Evolutionary conservation across 306 rosid genomes (phyloP).

Genomic region (Cercis canadensis): DNA sequence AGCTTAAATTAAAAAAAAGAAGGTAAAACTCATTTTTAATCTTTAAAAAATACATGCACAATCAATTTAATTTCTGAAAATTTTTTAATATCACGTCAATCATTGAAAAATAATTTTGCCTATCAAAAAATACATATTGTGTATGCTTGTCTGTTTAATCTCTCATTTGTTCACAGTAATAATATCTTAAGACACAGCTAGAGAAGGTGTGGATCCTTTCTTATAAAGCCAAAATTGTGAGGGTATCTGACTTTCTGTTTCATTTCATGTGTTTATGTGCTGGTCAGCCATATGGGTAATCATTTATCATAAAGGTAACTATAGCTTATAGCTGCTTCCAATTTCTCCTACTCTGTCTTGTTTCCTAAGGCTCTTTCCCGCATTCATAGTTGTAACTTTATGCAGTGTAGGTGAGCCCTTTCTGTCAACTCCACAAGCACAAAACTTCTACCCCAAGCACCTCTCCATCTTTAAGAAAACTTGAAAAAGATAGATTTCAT

Average conservation of each 20-base stretch:
- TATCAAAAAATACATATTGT: too few relatives aligned
- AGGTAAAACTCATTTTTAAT: too few relatives aligned
- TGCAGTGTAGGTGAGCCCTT: conserved; percentile 56
- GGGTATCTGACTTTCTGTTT: conserved; percentile 39
- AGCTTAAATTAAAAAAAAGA: too few relatives aligned
- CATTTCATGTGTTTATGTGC: conserved; percentile 24
- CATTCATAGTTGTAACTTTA: conserved; percentile 21
- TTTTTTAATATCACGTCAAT: too few relatives aligned
- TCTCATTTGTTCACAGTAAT: too few relatives aligned
- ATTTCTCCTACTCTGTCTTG: conserved; percentile 72
- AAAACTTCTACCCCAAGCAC: conserved; percentile 74
- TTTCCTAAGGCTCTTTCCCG: conserved; percentile 51
- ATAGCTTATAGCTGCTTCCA: conserved; percentile 48
- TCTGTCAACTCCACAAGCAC: conserved; percentile 62
- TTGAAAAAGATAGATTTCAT: conserved; percentile 8
- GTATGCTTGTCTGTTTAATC: too few relatives aligned
- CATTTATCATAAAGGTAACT: conserved; percentile 51
- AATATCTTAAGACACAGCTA: too few relatives aligned
- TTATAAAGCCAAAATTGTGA: conserved; percentile 45
- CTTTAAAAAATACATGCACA: too few relatives aligned
- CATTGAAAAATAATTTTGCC: too few relatives aligned
- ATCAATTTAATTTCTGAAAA: too few relatives aligned
- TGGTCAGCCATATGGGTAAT: conserved; percentile 48
- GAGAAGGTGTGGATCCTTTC: too few relatives aligned
- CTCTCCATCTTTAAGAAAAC: conserved; percentile 48